Conservation (phyloP, 2,329 filamentous ascomycete species). For the Botryosphaeria dothidea region DNA sequence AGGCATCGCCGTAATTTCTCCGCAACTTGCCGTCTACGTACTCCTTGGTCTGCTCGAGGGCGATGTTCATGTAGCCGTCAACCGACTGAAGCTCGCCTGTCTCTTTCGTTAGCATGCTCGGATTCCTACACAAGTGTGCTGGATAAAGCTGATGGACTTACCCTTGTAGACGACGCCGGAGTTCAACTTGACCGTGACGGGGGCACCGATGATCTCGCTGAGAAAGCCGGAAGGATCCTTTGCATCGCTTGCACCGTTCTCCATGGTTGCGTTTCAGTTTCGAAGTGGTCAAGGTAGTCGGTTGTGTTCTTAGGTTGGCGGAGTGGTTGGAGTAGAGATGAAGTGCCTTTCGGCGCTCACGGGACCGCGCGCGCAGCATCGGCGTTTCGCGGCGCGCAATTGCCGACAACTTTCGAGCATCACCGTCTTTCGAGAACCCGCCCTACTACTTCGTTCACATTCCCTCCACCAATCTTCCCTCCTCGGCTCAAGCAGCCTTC, state of each 20-base stretch:
- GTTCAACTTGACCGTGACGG: conserved; percentile 96
- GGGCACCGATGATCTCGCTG: conserved; percentile 88
- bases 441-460: neutral
- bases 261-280: conserved; percentile 56
- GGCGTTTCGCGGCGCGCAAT: conserved; percentile 10
- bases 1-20: conserved; percentile 88
- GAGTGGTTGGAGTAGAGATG: neutral
- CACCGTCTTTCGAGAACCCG: neutral
- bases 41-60: conserved; percentile 92
- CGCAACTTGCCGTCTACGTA: conserved; percentile 82
- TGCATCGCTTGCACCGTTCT: conserved; percentile 74
- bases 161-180: conserved; percentile 99
- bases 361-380: conserved; percentile 14
- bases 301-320: neutral
- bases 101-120: neutral
- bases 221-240: conserved; percentile 94
- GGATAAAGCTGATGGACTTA: conserved; percentile 36
- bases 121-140: neutral
- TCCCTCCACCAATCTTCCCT: neutral
- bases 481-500: neutral
- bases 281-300: neutral
- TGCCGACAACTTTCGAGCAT: conserved; percentile 15
- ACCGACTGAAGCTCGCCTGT: conserved; percentile 92
- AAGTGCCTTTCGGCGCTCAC: conserved; percentile 4
- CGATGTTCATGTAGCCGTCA: conserved; percentile 99